These are phyloP conservation scores for Pseudevernia furfuracea DNA, from an alignment of 495 filamentous ascomycete species.

Conservation along the genomic window DNA sequence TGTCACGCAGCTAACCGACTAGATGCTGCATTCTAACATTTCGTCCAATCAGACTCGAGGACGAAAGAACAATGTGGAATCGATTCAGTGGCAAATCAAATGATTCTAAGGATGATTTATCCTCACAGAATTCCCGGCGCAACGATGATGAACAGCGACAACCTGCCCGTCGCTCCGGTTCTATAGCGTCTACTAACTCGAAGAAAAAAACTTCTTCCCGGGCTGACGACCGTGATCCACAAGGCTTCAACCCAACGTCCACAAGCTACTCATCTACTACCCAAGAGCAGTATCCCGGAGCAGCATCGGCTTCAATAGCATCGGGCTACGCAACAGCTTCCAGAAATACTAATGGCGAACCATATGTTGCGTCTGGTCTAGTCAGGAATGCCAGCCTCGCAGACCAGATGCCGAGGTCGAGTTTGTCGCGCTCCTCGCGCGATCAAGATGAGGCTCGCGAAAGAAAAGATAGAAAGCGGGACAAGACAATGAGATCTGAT, in stretches of 20 bases:
- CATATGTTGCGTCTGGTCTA: conserved; percentile 23
- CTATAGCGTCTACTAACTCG: conserved; percentile 31
- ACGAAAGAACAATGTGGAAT: conserved; percentile 33
- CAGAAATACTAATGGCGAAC: conserved; percentile 30
- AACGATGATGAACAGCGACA: conserved; percentile 21
- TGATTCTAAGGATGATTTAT: conserved; percentile 22
- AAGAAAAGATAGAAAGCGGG: conserved; percentile 9
- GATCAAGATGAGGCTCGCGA: conserved; percentile 17
- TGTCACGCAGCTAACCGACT: conserved; percentile 19
- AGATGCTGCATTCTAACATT: conserved; percentile 10
- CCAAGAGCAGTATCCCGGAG: conserved; percentile 36
- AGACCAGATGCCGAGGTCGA: conserved; percentile 22
- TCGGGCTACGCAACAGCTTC: conserved; percentile 50
- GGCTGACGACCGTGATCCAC: conserved; percentile 46
- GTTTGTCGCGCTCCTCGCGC: conserved; percentile 18
- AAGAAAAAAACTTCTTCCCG: conserved; percentile 43
- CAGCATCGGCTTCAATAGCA: conserved; percentile 42
- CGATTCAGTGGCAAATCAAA: conserved; percentile 33
- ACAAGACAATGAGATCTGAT: conserved; percentile 32
- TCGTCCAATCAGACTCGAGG: conserved; percentile 20
- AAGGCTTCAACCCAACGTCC: conserved; percentile 26
- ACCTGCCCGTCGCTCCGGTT: conserved; percentile 27
- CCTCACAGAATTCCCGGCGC: conserved; percentile 21
- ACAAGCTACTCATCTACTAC: conserved; percentile 32
- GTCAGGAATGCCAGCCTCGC: conserved; percentile 24